Conservation (phyloP, 1,284 basidiomycete species). For the Cutaneotrichosporon dermatis region DNA sequence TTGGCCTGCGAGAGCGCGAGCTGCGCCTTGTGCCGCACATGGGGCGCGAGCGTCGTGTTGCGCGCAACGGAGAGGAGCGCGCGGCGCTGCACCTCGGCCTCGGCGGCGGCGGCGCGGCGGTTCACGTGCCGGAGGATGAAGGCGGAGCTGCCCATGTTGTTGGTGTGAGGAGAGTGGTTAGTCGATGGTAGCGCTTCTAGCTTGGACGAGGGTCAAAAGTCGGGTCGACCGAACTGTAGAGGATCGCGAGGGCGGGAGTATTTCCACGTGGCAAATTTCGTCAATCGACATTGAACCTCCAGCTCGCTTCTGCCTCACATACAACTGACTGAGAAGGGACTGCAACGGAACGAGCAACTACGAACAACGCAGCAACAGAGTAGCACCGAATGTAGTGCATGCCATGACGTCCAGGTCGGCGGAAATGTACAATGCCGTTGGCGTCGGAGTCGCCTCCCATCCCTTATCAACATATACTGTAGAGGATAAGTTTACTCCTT, state of each 20-base stretch:
- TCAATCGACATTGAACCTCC: not conserved
- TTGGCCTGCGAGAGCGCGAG: slow-evolving; percentile 85
- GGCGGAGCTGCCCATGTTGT: slow-evolving; percentile 30
- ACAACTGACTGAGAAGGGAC: too few species aligned
- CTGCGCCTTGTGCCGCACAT: slow-evolving; percentile 92
- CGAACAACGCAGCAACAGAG: too few species aligned
- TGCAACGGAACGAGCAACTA: too few species aligned
- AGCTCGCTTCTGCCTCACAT: too few species aligned
- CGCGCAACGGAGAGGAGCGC: slow-evolving; percentile 87
- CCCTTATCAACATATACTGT: not conserved
- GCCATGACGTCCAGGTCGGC: slow-evolving; percentile 1
- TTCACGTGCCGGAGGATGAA: slow-evolving; percentile 43
- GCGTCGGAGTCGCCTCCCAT: not conserved
- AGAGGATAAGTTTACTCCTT: slow-evolving; percentile 28
- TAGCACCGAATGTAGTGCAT: not conserved
- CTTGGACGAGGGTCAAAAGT: not conserved
- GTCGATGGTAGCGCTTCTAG: not conserved
- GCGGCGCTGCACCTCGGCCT: slow-evolving; percentile 72
- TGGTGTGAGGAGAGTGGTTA: slow-evolving; percentile 1
- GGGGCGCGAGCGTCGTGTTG: slow-evolving; percentile 74
- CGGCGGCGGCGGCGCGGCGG: slow-evolving; percentile 49
- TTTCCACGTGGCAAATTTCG: not conserved
- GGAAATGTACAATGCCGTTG: slow-evolving; percentile 3
- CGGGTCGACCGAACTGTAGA: not conserved
- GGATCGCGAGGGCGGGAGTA: not conserved